Conservation (phyloP, 495 filamentous ascomycete genomes). For the Talaromyces adpressus region DNA sequence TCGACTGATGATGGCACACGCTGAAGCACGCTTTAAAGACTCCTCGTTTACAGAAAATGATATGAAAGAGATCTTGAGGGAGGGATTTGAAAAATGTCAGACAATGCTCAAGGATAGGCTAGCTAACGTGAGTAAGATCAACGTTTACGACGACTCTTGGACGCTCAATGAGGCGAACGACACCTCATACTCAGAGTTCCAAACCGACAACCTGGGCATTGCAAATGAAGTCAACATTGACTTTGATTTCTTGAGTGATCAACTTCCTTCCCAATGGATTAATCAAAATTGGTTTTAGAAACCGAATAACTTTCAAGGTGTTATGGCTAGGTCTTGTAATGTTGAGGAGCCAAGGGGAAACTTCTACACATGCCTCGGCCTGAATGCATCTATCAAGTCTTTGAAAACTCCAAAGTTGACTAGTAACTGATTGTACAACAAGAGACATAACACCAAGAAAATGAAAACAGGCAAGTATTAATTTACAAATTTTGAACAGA, state of each 20-base stretch:
- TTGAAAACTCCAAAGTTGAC: too few species aligned
- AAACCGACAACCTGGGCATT: slow-evolving; percentile 6
- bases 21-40: slow-evolving; percentile 25
- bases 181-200: not conserved
- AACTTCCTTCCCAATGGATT: slow-evolving; percentile 2
- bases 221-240: not conserved
- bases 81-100: slow-evolving; percentile 23
- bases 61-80: slow-evolving; percentile 16
- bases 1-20: slow-evolving; percentile 35
- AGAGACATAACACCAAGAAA: too few species aligned
- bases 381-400: too few species aligned
- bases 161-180: slow-evolving; percentile 1
- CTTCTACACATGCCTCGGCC: too few species aligned
- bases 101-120: slow-evolving; percentile 15
- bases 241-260: slow-evolving; percentile 9
- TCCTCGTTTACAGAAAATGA: slow-evolving; percentile 12
- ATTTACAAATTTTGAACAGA: too few species aligned
- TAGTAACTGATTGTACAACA: too few species aligned
- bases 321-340: not conserved
- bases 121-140: not conserved
- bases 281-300: not conserved
- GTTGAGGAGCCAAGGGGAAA: not conserved
- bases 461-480: too few species aligned
- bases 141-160: not conserved
- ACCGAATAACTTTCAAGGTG: not conserved